Evolutionary conservation across 306 rosid species (phyloP).

Genomic region (Cucurbita maxima): DNA sequence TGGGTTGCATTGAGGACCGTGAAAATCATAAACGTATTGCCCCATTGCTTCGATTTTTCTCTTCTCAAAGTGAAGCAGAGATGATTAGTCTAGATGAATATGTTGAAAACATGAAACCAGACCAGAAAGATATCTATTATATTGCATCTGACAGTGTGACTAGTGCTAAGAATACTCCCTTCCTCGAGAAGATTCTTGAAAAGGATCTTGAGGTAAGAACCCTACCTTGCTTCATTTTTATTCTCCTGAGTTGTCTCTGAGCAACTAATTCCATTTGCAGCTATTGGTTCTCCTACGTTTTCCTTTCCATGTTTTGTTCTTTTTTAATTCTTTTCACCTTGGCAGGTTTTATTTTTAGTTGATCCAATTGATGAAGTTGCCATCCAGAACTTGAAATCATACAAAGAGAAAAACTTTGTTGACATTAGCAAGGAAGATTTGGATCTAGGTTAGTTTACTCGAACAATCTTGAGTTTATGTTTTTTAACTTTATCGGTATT

Average conservation of each 20-base stretch:
- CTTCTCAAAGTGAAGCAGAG: constrained; percentile 77
- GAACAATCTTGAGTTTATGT: not conserved
- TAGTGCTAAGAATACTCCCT: constrained; percentile 85
- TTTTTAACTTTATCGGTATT: not conserved
- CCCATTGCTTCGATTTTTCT: constrained; percentile 83
- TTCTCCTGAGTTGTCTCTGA: not conserved
- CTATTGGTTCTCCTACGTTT: not conserved
- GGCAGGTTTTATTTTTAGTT: constrained; percentile 78
- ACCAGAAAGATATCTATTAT: constrained; percentile 85
- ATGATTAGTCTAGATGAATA: constrained; percentile 87
- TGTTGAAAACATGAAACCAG: constrained; percentile 92
- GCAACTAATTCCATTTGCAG: not conserved
- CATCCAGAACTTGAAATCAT: constrained; percentile 76
- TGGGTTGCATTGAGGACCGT: constrained; percentile 97
- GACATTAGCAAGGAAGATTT: constrained; percentile 98
- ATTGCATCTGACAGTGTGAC: constrained; percentile 88
- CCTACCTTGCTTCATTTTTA: not conserved
- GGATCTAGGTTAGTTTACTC: constrained; percentile 55
- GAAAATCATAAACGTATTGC: constrained; percentile 96
- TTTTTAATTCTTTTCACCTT: not conserved
- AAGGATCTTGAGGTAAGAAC: constrained; percentile 64
- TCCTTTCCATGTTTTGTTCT: not conserved
- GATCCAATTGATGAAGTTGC: constrained; percentile 97
- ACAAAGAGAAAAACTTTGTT: constrained; percentile 79
- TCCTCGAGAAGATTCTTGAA: constrained; percentile 75